Evolutionary conservation across 768 basidiomycete species (phyloP).

Genomic region (Exsudoporus frostii): DNA sequence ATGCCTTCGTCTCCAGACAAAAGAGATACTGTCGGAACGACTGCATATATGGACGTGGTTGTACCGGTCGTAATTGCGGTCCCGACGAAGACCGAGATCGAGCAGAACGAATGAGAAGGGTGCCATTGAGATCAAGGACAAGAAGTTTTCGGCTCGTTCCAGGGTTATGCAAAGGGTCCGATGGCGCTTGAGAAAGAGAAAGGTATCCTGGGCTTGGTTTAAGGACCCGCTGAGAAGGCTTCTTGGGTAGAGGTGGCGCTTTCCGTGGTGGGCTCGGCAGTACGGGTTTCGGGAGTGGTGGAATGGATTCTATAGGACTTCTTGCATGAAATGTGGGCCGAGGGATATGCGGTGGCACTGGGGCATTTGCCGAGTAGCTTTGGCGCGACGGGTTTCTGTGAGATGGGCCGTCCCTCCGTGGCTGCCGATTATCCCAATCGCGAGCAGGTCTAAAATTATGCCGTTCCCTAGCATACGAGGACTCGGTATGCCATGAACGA

Average conservation of each 20-base stretch:
- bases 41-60: slow-evolving; percentile 65
- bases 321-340: slow-evolving; percentile 8
- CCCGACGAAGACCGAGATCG: slow-evolving; percentile 17
- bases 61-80: slow-evolving; percentile 35
- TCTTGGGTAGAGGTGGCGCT: background rate
- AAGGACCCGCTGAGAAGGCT: background rate
- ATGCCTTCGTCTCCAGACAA: slow-evolving; percentile 51
- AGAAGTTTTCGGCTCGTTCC: slow-evolving; percentile 54
- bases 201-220: slow-evolving; percentile 39
- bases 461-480: slow-evolving; percentile 9
- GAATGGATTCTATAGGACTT: slow-evolving; percentile 2
- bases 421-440: slow-evolving; percentile 2
- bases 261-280: background rate
- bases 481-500: slow-evolving; percentile 8
- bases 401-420: slow-evolving; percentile 4
- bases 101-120: slow-evolving; percentile 58
- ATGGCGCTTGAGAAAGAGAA: slow-evolving; percentile 28
- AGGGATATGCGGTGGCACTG: slow-evolving; percentile 4
- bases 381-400: slow-evolving; percentile 1
- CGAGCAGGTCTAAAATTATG: slow-evolving; percentile 4
- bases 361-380: slow-evolving; percentile 9
- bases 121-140: slow-evolving; percentile 66
- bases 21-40: slow-evolving; percentile 65
- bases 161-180: slow-evolving; percentile 26
- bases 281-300: background rate